Base-by-base conservation (phyloP, 2,329 filamentous ascomycete genomes). In the Aspergillus tubingensis region DNA sequence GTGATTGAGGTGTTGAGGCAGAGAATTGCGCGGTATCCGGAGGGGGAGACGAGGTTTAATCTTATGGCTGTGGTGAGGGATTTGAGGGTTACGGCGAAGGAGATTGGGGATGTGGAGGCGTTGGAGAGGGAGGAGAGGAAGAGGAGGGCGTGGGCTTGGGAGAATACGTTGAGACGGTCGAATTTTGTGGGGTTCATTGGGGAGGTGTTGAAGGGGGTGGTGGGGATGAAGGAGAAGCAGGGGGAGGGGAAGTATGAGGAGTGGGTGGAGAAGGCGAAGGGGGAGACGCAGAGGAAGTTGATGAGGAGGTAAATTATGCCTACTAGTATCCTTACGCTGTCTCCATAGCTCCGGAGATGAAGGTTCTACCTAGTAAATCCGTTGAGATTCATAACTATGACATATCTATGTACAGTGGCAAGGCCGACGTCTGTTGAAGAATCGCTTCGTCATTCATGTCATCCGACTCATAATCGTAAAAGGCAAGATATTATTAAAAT, bases 131-230 rank as follows among this genome's bases (percentile, higher is more conserved):
- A 98, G 82, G 86, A 94, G 80, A 83, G 85, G 72, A 96, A 96
- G 85, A 84, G 95, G 55, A 83, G 83, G 60, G 90, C 88, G 65
- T 99, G 95, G 95, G 85, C 88, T 73, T 97, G 95, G 83, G 95
- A 99, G 83, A 99, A 99, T 77, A 90, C 92, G 10, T 81, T 99
- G 70, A 81, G 95, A 62, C 82, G 91, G 69, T 94, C 96, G 77
- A 99, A 99, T 77, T 99, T 99, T 80, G 91, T 99, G 0, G 94
- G 92, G 0, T 97, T 99, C 71, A 90, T 94, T 3, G 92, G 91
- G 11, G 92, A 97, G 80, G 82, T 97, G 62, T 80, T 96, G 68
- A 96, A 95, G 81, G 90, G 88, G 0, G 94, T 97, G 3, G 90
- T 92, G n/a, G 83, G 79, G 65, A 76, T 80, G 62, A 96, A 96